Conservation (phyloP, 495 filamentous ascomycete genomes). For the Penicillium paxilli region DNA sequence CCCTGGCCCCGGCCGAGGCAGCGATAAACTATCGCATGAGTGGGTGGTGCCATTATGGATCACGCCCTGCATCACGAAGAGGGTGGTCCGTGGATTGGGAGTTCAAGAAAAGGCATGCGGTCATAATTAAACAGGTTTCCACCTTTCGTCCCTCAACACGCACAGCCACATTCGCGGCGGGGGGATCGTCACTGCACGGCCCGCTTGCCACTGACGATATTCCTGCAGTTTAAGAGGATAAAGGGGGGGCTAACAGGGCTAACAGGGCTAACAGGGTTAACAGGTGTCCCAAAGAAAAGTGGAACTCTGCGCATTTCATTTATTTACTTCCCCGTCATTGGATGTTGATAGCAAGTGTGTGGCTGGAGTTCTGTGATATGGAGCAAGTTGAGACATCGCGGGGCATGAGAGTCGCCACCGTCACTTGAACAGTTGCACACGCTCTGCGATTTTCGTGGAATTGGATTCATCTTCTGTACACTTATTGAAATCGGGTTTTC, state of each 20-base stretch:
- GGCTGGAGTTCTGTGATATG: neutral
- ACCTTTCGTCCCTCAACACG: neutral
- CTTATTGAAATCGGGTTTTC: neutral
- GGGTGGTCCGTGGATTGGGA: neutral
- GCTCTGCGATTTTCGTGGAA: neutral
- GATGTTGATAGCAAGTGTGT: neutral
- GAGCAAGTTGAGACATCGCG: neutral
- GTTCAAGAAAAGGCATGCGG: neutral
- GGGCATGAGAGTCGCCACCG: conserved; percentile 11
- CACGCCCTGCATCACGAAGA: neutral
- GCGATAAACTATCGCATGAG: conserved; percentile 17
- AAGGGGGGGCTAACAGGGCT: no score
- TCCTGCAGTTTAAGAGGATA: neutral
- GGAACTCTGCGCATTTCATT: neutral
- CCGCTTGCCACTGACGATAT: conserved; percentile 10
- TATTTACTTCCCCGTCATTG: neutral
- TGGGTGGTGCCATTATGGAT: conserved; percentile 4
- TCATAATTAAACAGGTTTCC: conserved; percentile 9
- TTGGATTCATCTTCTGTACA: neutral
- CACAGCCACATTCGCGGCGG: conserved; percentile 7
- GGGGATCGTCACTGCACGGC: conserved; percentile 14
- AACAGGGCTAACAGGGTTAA: no score
- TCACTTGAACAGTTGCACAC: neutral
- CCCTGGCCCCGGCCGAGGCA: conserved; percentile 11
- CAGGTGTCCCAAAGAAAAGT: no score